Conservation (phyloP, 441 rosid genomes). For the Adansonia madagascariensis region DNA sequence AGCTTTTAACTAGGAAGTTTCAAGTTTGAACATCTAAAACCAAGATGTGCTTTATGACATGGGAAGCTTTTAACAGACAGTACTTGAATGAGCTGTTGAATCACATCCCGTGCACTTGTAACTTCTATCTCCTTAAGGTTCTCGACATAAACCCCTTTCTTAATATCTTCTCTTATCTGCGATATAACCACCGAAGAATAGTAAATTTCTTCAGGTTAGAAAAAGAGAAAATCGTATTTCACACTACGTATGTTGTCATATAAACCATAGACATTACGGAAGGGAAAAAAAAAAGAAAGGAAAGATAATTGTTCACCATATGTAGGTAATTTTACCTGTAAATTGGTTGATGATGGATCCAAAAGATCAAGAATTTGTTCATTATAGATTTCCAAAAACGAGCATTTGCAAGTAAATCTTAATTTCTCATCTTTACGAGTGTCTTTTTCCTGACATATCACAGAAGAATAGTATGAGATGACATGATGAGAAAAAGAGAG, state of each 20-base stretch:
- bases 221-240: neutral
- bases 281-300: neutral
- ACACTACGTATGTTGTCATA: neutral
- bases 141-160: slow-evolving; percentile 93
- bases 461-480: slow-evolving; percentile 22
- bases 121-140: slow-evolving; percentile 94
- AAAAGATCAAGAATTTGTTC: slow-evolving; percentile 97
- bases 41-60: neutral
- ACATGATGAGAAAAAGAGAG: neutral
- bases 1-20: slow-evolving; percentile 3
- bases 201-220: slow-evolving; percentile 3
- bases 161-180: slow-evolving; percentile 93
- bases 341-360: slow-evolving; percentile 83
- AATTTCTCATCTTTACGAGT: slow-evolving; percentile 80
- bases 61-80: neutral
- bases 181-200: slow-evolving; percentile 1
- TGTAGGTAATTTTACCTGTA: slow-evolving; percentile 59
- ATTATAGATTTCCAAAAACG: slow-evolving; percentile 95
- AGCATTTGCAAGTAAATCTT: slow-evolving; percentile 83
- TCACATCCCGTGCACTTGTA: slow-evolving; percentile 81
- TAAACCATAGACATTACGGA: neutral
- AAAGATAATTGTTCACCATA: neutral
- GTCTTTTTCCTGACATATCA: slow-evolving; percentile 79
- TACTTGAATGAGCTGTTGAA: slow-evolving; percentile 92
- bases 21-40: neutral